Conservation (phyloP, 495 filamentous ascomycete species). For the Penicillium psychrofluorescens region DNA sequence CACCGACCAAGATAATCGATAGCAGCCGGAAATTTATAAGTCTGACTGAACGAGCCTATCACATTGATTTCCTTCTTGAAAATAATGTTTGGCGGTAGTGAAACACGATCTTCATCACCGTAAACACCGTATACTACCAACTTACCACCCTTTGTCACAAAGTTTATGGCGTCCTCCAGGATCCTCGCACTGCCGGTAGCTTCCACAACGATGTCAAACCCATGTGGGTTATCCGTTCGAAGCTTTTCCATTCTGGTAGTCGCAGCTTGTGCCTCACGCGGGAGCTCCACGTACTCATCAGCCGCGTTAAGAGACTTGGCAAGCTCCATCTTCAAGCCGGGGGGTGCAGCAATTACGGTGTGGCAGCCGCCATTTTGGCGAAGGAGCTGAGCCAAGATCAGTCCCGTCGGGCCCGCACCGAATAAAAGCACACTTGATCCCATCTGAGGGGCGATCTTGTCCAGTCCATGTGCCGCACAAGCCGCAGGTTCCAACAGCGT, state of each 20-base stretch:
- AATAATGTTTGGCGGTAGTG: constrained; percentile 50
- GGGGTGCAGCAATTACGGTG: constrained; percentile 50
- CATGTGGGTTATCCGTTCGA: constrained; percentile 50
- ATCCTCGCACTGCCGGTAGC: constrained; percentile 49
- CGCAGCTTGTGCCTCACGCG: constrained; percentile 27
- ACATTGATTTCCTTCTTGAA: constrained; percentile 49
- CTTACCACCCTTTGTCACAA: constrained; percentile 50
- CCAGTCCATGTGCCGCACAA: constrained; percentile 53
- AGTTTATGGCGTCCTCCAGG: constrained; percentile 52
- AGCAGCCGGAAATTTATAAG: constrained; percentile 41
- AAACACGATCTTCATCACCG: constrained; percentile 42
- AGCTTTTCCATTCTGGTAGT: constrained; percentile 20
- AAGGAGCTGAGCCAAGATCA: constrained; percentile 45
- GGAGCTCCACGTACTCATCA: constrained; percentile 47
- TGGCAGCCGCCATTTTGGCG: constrained; percentile 47
- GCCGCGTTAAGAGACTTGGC: constrained; percentile 48
- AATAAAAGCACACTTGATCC: constrained; percentile 27
- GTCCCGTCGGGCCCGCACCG: constrained; percentile 51
- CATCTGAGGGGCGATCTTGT: constrained; percentile 50
- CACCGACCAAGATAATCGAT: neutral
- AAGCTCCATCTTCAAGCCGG: constrained; percentile 51
- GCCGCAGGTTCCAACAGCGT: constrained; percentile 56
- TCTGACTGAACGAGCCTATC: constrained; percentile 52
- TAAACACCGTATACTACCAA: constrained; percentile 55
- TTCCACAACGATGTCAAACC: constrained; percentile 49